Evolutionary conservation across 805 yeast genomes (phyloP), one percentile per base, ranked within the genome.

Genomic region (Lachancea fermentati): DNA sequence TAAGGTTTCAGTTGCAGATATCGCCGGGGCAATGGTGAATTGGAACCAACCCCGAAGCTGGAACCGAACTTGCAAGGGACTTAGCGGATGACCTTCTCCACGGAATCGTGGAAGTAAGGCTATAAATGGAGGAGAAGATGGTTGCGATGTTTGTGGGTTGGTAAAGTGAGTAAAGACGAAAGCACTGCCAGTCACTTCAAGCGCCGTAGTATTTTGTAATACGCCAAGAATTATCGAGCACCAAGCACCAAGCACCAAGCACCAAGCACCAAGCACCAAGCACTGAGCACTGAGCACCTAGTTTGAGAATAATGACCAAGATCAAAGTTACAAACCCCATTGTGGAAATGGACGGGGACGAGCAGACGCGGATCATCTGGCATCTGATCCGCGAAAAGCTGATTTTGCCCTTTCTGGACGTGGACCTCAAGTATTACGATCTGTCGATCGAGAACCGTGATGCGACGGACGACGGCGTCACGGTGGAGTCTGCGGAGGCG

Each of bases 321-420:
- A 82, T 91, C 63, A 69, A 74, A 49, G 97, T 91, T 43, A 73
- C 75, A 63, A 84, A 76, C 56, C 97, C 97, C 49, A 77, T 91
- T 53, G 97, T 91, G 48, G 97, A 91, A 64, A 78, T 91, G 84
- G 97, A 91, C 57, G 97, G 97, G 49, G 97, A 91, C 66, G 97
- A 91, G 68, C 86, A 84, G 85, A 91, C 97, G 60, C 76, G 97
- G 62, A 87, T 91, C 64, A 91, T 91, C 71, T 91, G 97, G 97
- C 75, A 85, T 52, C 65, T 80, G 55, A 91, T 91, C 67, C 85
- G 83, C 63, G 91, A 86, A 51, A 77, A 86, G 66, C 75, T 91
- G 64, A 79, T 91, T 58, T 67, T 74, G 38, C 97, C 97, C 19
- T 89, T 78, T 65, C 69, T 91, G 56, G 85, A 91, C 55, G 73